Conservation (phyloP, 2,329 filamentous ascomycete genomes). For the Aurifilum marmelostoma region DNA sequence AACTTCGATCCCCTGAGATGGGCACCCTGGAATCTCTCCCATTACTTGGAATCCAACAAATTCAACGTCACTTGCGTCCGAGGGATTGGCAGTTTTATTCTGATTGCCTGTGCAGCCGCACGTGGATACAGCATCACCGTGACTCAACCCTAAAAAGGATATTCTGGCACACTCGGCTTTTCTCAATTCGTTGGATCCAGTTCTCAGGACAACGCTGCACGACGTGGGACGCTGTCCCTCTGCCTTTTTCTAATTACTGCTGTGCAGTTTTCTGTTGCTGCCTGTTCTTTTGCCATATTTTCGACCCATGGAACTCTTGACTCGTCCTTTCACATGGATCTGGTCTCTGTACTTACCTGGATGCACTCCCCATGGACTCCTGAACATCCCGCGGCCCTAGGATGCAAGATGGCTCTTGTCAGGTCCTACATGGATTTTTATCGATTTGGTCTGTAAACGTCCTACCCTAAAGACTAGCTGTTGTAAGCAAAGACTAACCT, state of each 20-base stretch:
- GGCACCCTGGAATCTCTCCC: background rate
- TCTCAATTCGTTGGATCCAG: background rate
- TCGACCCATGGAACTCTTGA: background rate
- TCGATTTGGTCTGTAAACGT: conserved; percentile 45
- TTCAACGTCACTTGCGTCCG: background rate
- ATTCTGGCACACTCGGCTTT: background rate
- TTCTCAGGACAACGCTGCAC: background rate
- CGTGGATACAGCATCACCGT: background rate
- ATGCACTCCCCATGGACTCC: background rate
- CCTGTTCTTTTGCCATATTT: background rate
- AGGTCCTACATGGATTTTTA: conserved; percentile 21
- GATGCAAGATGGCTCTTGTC: conserved; percentile 14
- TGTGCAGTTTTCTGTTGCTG: background rate
- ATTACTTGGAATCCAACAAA: no score
- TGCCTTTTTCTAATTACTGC: background rate
- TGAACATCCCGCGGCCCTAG: conserved; percentile 14
- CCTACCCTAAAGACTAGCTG: conserved; percentile 31
- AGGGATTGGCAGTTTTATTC: conserved; percentile 18
- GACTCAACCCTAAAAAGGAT: background rate
- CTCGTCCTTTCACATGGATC: background rate
- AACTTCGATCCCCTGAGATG: background rate
- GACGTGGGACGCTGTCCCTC: conserved; percentile 13
- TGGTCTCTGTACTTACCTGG: background rate
- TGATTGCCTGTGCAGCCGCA: conserved; percentile 29
- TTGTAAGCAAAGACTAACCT: conserved; percentile 40